These are phyloP conservation scores for Zangia roseola DNA, from an alignment of 768 basidiomycete genomes.

Conservation along the genomic window DNA sequence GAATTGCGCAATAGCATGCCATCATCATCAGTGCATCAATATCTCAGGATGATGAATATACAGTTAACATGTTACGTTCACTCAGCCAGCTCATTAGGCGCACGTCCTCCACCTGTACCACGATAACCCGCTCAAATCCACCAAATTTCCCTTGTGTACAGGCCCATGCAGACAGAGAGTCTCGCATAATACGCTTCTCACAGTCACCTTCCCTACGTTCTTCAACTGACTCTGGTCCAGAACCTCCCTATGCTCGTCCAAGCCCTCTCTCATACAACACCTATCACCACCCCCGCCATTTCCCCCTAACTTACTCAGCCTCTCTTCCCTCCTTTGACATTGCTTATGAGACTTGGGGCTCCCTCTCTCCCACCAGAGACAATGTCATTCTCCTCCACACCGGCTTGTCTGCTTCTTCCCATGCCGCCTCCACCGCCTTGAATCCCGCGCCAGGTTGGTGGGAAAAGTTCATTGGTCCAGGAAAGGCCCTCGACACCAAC, in stretches of 20 bases:
- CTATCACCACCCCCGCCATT: slow-evolving; percentile 59
- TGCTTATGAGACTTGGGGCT: slow-evolving; percentile 99
- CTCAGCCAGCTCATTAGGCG: slow-evolving; percentile 2
- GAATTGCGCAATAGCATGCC: slow-evolving; percentile 5
- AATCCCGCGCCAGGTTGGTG: slow-evolving; percentile 94
- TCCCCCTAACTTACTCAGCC: slow-evolving; percentile 65
- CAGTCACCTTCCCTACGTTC: slow-evolving; percentile 25
- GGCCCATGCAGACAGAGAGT: slow-evolving; percentile 72
- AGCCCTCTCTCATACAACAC: slow-evolving; percentile 69
- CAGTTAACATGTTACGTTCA: neutral
- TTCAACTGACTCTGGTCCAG: slow-evolving; percentile 59
- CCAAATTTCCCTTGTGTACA: slow-evolving; percentile 75
- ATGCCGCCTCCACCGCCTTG: slow-evolving; percentile 76
- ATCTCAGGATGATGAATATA: too few species aligned
- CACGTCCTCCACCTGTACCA: neutral
- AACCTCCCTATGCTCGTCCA: slow-evolving; percentile 80
- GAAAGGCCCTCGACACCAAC: slow-evolving; percentile 90
- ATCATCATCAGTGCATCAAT: too few species aligned
- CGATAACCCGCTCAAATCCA: slow-evolving; percentile 9
- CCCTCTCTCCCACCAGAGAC: slow-evolving; percentile 68
- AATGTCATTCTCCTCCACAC: slow-evolving; percentile 96
- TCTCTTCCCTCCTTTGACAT: slow-evolving; percentile 72
- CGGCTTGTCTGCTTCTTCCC: slow-evolving; percentile 93
- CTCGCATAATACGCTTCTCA: slow-evolving; percentile 42
- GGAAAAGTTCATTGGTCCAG: slow-evolving; percentile 97